Evolutionary conservation across 179 eudicot genomes (phyloP), one percentile per base, ranked within the genome.

Genomic region (Actinidia polygama): DNA sequence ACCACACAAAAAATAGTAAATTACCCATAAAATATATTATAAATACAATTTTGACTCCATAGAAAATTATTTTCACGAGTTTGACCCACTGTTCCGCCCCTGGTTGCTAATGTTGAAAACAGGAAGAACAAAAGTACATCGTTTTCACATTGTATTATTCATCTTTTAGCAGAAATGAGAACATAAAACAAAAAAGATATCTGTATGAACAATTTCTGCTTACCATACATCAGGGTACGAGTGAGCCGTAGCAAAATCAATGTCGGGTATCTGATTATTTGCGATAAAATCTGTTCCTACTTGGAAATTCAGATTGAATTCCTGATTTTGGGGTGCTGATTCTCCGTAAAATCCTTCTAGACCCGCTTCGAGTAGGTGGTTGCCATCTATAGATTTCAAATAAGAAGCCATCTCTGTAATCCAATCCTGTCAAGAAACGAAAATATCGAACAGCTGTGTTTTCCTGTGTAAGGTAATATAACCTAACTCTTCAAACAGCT

Each of bases 301-400:
- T 74, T 79, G 64, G 8, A 62, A 81, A 16, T 75, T 83, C 4
- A 67, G 84, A 58, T 83, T 82, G 62, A 18, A 10, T 67, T 61
- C 53, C 19, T 71, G 62, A 30, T 69, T 77, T 47, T 83, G 49
- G 19, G 88, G 44, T 15, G 50, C 74, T 47, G 85, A 54, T 62
- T 71, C 64, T 30, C 88, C 90, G 67, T 88, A 86, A 73, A 85
- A 88, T 16, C 90, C 90, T 71, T 88, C 90, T 53, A 88, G 23
- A 0, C 90, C 90, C 53, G 80, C 59, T 74, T 70, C 84, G 7
- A 88, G 72, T n/a, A 88, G 51, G 54, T 88, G 90, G 18, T 79
- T 77, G 10, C 5, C 23, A 74, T 85, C 90, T 6, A 85, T 53
- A 0, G 87, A 83, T 50, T 88, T 88, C 74, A 86, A 59, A 58